Conservation (phyloP, 1,284 basidiomycete species). For the Ustilago crameri region DNA sequence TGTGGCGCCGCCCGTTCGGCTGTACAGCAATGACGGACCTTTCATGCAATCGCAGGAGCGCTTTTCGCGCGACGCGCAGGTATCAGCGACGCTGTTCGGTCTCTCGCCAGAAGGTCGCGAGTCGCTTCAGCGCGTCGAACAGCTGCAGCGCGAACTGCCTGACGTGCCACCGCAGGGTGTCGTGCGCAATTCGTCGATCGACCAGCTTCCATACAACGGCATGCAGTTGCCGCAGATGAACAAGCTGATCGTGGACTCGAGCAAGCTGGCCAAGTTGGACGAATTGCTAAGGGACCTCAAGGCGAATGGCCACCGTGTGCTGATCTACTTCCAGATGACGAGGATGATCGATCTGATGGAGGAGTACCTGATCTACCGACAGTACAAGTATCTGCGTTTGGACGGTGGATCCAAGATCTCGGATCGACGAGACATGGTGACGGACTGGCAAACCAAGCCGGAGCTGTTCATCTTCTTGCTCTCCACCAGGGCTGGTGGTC, state of each 20-base stretch:
- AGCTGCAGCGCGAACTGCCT: slow-evolving; percentile 74
- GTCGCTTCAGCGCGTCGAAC: slow-evolving; percentile 73
- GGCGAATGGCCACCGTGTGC: slow-evolving; percentile 88
- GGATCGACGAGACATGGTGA: slow-evolving; percentile 98
- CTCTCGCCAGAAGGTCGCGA: slow-evolving; percentile 78
- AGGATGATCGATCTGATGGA: slow-evolving; percentile 99
- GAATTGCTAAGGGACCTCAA: slow-evolving; percentile 89
- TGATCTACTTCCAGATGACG: slow-evolving; percentile 99
- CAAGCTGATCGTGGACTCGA: slow-evolving; percentile 94
- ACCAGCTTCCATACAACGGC: slow-evolving; percentile 83
- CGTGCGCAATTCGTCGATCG: slow-evolving; percentile 75
- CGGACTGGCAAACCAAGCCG: slow-evolving; percentile 97
- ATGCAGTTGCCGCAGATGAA: slow-evolving; percentile 97
- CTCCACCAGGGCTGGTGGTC: slow-evolving; percentile 93
- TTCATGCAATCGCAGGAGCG: slow-evolving; percentile 80
- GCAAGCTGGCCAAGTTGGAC: slow-evolving; percentile 92
- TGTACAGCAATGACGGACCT: slow-evolving; percentile 80
- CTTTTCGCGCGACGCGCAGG: slow-evolving; percentile 72
- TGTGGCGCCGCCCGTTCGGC: slow-evolving; percentile 83
- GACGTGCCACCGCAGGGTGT: slow-evolving; percentile 78
- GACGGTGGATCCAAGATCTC: slow-evolving; percentile 96
- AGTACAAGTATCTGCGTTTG: slow-evolving; percentile 95
- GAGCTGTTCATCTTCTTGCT: slow-evolving; percentile 73
- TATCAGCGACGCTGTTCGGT: slow-evolving; percentile 86
- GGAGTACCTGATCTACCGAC: slow-evolving; percentile 96